These are phyloP conservation scores for Senna tora DNA, from an alignment of 306 rosid species.

Conservation along the genomic window DNA sequence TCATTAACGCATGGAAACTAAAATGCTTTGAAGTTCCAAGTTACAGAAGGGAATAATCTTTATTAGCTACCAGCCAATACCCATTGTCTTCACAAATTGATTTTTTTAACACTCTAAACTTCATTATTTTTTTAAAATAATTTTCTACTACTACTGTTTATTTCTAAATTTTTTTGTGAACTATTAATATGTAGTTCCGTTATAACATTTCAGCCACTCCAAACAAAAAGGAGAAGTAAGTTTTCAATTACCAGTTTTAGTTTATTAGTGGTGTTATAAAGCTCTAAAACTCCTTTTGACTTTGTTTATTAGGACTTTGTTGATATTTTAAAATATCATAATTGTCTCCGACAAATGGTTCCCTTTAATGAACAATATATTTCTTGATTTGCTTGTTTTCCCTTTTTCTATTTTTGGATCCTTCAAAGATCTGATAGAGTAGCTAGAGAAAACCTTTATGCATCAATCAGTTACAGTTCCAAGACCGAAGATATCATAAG, in stretches of 20 bases:
- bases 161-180: not conserved
- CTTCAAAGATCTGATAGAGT: conserved; percentile 1
- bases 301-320: not conserved
- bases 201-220: too few relatives aligned
- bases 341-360: not conserved
- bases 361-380: conserved; percentile 4
- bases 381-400: conserved; percentile 27
- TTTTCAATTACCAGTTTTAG: too few relatives aligned
- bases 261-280: not conserved
- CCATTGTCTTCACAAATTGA: not conserved
- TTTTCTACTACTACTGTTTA: conserved; percentile 3
- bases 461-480: conserved; percentile 19
- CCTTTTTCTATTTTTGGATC: not conserved
- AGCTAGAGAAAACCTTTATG: conserved; percentile 6
- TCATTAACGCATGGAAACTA: conserved; percentile 3
- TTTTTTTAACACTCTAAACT: not conserved
- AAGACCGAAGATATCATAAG: conserved; percentile 21
- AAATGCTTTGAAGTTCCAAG: not conserved
- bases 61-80: not conserved
- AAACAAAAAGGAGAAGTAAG: too few relatives aligned
- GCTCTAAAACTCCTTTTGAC: conserved; percentile 2
- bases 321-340: conserved; percentile 9
- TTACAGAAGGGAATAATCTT: not conserved
- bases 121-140: not conserved
- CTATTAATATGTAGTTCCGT: not conserved